phyloP scores from a whole-genome alignment of 2,329 filamentous ascomycete species.

The Domatiomyces catenatus region DNA sequence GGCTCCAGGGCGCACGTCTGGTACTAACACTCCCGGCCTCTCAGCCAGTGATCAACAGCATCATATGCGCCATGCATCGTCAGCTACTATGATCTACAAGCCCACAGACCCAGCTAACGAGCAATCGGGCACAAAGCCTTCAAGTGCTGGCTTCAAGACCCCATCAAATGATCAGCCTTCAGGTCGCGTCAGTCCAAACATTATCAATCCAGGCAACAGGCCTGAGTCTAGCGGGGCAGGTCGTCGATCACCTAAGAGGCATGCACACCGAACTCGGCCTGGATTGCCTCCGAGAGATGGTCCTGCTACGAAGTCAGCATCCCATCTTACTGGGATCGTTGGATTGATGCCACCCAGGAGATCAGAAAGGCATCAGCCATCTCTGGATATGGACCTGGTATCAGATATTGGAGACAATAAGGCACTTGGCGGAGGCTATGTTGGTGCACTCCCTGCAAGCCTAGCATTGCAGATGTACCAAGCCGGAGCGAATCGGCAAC shows the following conservation, averaged over 20 bases:
- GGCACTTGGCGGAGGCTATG: slow-evolving; percentile 45
- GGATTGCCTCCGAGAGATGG: slow-evolving; percentile 38
- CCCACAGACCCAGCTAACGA: slow-evolving; percentile 30
- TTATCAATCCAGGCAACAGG: slow-evolving; percentile 15
- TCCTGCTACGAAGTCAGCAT: slow-evolving; percentile 36
- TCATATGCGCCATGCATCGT: slow-evolving; percentile 62
- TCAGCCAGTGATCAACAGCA: slow-evolving; percentile 13
- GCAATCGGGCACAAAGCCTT: slow-evolving; percentile 20
- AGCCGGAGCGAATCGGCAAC: slow-evolving; percentile 34
- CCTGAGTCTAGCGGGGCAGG: slow-evolving; percentile 14
- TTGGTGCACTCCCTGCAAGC: slow-evolving; percentile 52
- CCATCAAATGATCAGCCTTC: neutral
- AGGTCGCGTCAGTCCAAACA: slow-evolving; percentile 4
- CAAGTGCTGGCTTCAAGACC: slow-evolving; percentile 19
- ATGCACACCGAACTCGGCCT: slow-evolving; percentile 36
- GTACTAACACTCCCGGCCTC: slow-evolving; percentile 1
- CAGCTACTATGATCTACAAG: slow-evolving; percentile 71
- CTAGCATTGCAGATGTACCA: slow-evolving; percentile 71
- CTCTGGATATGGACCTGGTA: slow-evolving; percentile 56
- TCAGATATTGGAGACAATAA: slow-evolving; percentile 55
- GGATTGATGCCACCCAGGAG: slow-evolving; percentile 25
- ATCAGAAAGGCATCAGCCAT: slow-evolving; percentile 36
- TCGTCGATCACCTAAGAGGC: slow-evolving; percentile 31
- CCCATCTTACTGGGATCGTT: slow-evolving; percentile 40
- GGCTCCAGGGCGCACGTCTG: neutral